Percentiles rank a stretch among this genome's conserved stretches.
Evolutionary conservation across 257 asterid species (phyloP).

Genomic region (Salvia rosmarinus): DNA sequence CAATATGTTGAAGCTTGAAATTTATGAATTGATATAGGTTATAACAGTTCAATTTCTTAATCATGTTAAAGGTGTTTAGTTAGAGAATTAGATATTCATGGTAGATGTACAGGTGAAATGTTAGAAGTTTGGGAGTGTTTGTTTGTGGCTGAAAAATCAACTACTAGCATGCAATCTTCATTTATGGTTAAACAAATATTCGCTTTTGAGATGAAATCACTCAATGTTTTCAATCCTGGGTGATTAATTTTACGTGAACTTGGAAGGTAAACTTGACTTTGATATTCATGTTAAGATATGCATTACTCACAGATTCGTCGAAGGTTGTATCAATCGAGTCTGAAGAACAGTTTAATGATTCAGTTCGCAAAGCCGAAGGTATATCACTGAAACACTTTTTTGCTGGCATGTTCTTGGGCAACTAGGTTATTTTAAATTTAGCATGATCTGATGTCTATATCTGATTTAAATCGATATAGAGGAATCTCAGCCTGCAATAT

Average conservation of each 20-base stretch:
- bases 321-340: constrained; percentile 76
- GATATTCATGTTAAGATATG: constrained; percentile 6
- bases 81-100: not conserved
- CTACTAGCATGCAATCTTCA: not conserved
- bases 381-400: not conserved
- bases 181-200: constrained; percentile 4
- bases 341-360: constrained; percentile 73
- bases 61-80: not conserved
- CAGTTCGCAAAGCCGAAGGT: constrained; percentile 82
- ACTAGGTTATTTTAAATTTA: not conserved
- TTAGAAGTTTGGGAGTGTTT: not conserved
- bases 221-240: constrained; percentile 2
- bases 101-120: not conserved
- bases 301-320: constrained; percentile 56
- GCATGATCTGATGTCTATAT: constrained; percentile 28
- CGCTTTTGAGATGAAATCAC: not conserved
- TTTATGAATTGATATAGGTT: constrained; percentile 4
- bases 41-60: constrained; percentile 7
- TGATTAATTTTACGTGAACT: not conserved
- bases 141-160: not conserved
- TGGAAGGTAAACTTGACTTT: not conserved
- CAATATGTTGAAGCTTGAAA: not conserved
- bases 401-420: not conserved
- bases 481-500: constrained; percentile 82
- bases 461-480: constrained; percentile 50